Conservation (phyloP, 208 protist genomes). For the Crithidia bombi region DNA sequence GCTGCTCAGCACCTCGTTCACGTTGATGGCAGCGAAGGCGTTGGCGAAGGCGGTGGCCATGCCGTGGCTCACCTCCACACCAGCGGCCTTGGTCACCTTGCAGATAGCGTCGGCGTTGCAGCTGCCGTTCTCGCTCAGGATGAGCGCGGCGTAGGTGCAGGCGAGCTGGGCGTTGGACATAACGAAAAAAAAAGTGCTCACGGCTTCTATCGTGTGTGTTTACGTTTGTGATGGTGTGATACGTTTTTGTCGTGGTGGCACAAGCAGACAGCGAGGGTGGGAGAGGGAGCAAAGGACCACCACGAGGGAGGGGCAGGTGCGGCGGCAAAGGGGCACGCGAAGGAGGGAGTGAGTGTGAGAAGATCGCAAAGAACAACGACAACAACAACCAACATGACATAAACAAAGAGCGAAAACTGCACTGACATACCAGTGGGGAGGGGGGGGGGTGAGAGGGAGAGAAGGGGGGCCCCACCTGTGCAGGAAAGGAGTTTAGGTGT, state of each 20-base stretch:
- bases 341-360: too few species aligned
- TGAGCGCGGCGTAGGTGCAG: conserved; percentile 95
- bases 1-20: conserved; percentile 69
- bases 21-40: conserved; percentile 57
- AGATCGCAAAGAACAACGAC: too few species aligned
- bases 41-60: conserved; percentile 78
- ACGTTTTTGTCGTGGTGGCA: too few species aligned
- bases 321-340: too few species aligned
- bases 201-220: conserved; percentile 4
- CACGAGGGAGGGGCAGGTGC: too few species aligned
- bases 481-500: not conserved
- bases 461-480: not conserved
- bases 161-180: conserved; percentile 84
- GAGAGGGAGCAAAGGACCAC: conserved; percentile 12
- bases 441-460: conserved; percentile 8
- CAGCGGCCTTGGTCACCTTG: conserved; percentile 79
- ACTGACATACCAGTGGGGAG: too few species aligned
- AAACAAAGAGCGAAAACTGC: too few species aligned
- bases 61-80: conserved; percentile 71
- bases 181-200: too few species aligned
- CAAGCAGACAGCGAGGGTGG: not conserved
- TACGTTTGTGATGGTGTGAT: too few species aligned
- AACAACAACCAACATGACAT: too few species aligned
- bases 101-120: conserved; percentile 68
- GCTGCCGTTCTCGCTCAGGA: conserved; percentile 92